A percentile compares a stretch with the other conserved stretches of the same genome.
Conservation (phyloP, 371 early-diverging fungal genomes). For the Cokeromyces recurvatus region DNA sequence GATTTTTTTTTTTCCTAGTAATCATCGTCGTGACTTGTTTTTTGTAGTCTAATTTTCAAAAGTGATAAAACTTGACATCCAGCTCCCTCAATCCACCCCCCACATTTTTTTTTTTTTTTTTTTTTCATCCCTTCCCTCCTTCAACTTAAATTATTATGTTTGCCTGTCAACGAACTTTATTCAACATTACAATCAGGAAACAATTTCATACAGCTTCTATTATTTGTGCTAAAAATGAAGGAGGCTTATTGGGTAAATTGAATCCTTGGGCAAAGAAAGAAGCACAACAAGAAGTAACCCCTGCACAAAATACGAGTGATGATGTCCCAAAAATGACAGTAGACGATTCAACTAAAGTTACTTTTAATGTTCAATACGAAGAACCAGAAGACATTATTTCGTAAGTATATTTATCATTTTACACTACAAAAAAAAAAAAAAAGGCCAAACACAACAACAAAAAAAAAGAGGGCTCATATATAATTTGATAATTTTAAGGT, state of each 20-base stretch:
- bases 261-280: constrained; percentile 46
- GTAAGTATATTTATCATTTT: too few species aligned
- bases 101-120: neutral
- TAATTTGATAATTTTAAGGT: constrained; percentile 17
- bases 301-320: constrained; percentile 17
- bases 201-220: constrained; percentile 12
- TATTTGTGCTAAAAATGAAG: constrained; percentile 16
- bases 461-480: too few species aligned
- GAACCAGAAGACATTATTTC: constrained; percentile 23
- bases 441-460: too few species aligned
- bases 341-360: constrained; percentile 9
- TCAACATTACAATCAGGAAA: neutral
- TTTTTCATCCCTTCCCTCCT: too few species aligned
- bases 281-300: constrained; percentile 11
- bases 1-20: neutral
- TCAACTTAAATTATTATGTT: constrained; percentile 8
- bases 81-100: too few species aligned
- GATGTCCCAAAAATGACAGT: too few species aligned
- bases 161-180: constrained; percentile 14
- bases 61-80: too few species aligned
- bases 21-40: neutral
- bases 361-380: constrained; percentile 32
- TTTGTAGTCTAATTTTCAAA: neutral
- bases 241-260: constrained; percentile 32
- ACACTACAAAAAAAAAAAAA: too few species aligned